Evolutionary conservation across 345 rosid genomes (phyloP).

Genomic region (Eucalyptus polybractea): DNA sequence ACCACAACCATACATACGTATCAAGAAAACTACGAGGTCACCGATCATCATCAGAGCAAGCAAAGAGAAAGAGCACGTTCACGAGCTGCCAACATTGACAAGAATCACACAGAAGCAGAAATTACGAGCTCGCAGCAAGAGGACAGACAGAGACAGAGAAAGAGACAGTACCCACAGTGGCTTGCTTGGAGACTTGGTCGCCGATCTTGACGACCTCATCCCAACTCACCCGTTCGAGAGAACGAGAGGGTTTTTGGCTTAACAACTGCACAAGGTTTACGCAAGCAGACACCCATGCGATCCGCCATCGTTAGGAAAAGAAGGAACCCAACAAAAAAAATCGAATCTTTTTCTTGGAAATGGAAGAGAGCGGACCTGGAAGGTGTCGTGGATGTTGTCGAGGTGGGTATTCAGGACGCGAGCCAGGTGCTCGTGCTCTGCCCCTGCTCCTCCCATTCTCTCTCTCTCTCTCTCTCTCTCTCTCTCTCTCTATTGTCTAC

Average conservation of each 20-base stretch:
- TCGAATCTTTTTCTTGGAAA: background rate
- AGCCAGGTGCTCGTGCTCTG: slow-evolving; percentile 22
- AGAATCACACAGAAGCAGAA: background rate
- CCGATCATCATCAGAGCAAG: background rate
- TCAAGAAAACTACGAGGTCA: background rate
- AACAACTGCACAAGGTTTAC: slow-evolving; percentile 17
- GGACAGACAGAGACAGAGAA: background rate
- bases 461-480: background rate
- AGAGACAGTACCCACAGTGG: slow-evolving; percentile 49
- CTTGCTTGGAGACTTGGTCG: slow-evolving; percentile 75
- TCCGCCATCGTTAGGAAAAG: background rate
- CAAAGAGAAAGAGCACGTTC: background rate
- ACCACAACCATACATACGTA: background rate
- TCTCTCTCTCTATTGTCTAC: background rate
- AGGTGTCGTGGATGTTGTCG: slow-evolving; percentile 59
- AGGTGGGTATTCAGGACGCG: slow-evolving; percentile 36
- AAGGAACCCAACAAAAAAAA: background rate
- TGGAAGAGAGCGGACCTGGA: slow-evolving; percentile 30
- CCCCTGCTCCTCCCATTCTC: slow-evolving; percentile 49
- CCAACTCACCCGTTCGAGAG: slow-evolving; percentile 50
- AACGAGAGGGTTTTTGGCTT: slow-evolving; percentile 32
- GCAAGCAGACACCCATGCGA: background rate
- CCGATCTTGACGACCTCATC: slow-evolving; percentile 65
- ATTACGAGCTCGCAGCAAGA: background rate
- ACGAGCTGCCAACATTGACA: background rate